Percentiles rank a stretch among this genome's conserved stretches.
Evolutionary conservation across 805 yeast species (phyloP).

Genomic region (Schizosaccharomyces osmophilus): DNA sequence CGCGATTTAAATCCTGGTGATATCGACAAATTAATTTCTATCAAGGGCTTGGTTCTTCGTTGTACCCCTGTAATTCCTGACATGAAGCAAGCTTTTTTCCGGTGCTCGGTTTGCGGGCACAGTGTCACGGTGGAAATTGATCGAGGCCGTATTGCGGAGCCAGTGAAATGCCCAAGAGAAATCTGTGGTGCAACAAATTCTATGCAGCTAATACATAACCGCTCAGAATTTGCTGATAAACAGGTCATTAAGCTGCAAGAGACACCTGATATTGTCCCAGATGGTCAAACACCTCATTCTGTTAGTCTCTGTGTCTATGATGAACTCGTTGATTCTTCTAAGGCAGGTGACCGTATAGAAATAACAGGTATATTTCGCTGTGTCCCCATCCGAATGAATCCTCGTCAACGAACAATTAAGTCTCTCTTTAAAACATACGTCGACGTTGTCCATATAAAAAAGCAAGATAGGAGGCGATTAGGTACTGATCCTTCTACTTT

Average conservation of each 20-base stretch:
- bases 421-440: slow-evolving; percentile 73
- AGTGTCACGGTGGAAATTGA: slow-evolving; percentile 79
- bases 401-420: slow-evolving; percentile 63
- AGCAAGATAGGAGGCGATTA: slow-evolving; percentile 56
- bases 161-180: slow-evolving; percentile 73
- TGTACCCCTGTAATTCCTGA: slow-evolving; percentile 86
- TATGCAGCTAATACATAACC: slow-evolving; percentile 74
- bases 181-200: slow-evolving; percentile 64
- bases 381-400: slow-evolving; percentile 68
- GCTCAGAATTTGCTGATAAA: slow-evolving; percentile 82
- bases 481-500: slow-evolving; percentile 55
- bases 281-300: slow-evolving; percentile 95
- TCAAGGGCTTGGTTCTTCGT: slow-evolving; percentile 75
- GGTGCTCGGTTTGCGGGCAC: slow-evolving; percentile 84
- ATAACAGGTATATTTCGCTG: slow-evolving; percentile 89
- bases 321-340: slow-evolving; percentile 76
- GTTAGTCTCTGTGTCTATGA: slow-evolving; percentile 84
- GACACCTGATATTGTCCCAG: slow-evolving; percentile 88
- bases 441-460: slow-evolving; percentile 81
- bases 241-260: slow-evolving; percentile 87
- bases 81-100: slow-evolving; percentile 91
- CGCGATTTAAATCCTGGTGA: slow-evolving; percentile 83
- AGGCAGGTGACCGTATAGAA: slow-evolving; percentile 92
- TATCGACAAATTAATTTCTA: slow-evolving; percentile 73
- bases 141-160: slow-evolving; percentile 83